Evolutionary conservation across 1,284 basidiomycete species (phyloP).

Genomic region (Leccinum huronense): DNA sequence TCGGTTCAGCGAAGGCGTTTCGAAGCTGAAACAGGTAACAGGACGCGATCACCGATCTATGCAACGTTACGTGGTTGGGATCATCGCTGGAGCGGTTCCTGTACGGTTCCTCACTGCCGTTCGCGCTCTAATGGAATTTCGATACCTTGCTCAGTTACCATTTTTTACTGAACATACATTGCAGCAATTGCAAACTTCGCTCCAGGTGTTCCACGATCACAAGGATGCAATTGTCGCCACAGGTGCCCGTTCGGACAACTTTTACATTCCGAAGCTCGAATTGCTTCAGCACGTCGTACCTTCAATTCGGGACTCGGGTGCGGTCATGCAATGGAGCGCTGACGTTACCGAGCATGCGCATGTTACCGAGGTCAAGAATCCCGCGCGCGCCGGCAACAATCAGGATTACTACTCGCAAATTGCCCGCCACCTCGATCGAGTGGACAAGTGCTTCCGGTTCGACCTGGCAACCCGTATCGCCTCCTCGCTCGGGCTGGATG

Average conservation of each 20-base stretch:
- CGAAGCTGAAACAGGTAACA: not conserved
- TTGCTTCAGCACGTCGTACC: not conserved
- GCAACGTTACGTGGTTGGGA: conserved; percentile 1
- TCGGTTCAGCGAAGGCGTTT: not conserved
- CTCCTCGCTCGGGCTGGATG: not conserved
- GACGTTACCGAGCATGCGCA: not conserved
- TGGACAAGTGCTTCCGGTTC: not conserved
- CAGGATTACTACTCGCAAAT: not conserved
- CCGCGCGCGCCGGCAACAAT: not conserved
- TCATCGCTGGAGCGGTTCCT: not conserved
- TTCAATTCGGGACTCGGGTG: not conserved
- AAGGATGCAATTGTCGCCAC: not conserved
- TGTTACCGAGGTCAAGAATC: not conserved
- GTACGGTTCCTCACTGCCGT: not conserved
- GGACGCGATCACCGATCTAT: not conserved
- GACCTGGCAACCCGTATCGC: not conserved
- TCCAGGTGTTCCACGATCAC: not conserved
- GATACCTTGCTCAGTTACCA: not conserved
- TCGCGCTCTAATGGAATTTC: not conserved
- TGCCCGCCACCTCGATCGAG: not conserved
- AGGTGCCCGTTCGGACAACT: not conserved
- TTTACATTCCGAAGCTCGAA: not conserved
- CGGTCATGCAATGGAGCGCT: not conserved
- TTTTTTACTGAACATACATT: not conserved
- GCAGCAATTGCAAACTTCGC: not conserved